Conservation (phyloP, 2,329 filamentous ascomycete species). For the Aspergillus ibericus region DNA sequence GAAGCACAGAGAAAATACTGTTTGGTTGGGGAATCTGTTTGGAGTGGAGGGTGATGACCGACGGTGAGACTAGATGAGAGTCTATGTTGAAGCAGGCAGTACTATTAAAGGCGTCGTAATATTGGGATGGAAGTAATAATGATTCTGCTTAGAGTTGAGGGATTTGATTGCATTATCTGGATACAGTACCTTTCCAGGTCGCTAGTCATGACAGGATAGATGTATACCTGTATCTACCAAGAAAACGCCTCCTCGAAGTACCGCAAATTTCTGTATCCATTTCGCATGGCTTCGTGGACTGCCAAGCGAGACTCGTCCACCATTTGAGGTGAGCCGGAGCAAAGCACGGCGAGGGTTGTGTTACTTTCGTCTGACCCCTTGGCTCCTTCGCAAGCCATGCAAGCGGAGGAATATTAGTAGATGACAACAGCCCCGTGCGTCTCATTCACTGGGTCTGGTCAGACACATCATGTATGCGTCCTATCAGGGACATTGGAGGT, state of each 20-base stretch:
- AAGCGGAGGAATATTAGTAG: neutral
- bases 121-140: too few relatives aligned
- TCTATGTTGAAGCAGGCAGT: neutral
- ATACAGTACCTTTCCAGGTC: too few relatives aligned
- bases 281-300: neutral
- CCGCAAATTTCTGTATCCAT: neutral
- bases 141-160: too few relatives aligned
- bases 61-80: neutral
- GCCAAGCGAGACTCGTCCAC: neutral
- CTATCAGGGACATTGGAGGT: neutral
- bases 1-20: neutral
- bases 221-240: neutral
- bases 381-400: neutral
- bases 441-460: neutral
- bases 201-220: neutral
- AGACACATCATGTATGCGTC: neutral
- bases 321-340: neutral
- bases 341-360: neutral
- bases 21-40: neutral
- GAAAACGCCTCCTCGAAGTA: neutral
- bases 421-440: accelerated
- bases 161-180: too few relatives aligned
- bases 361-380: accelerated
- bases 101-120: neutral
- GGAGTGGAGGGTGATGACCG: neutral